Base-by-base conservation (phyloP, 805 yeast genomes). In the Candida morakotiae region DNA sequence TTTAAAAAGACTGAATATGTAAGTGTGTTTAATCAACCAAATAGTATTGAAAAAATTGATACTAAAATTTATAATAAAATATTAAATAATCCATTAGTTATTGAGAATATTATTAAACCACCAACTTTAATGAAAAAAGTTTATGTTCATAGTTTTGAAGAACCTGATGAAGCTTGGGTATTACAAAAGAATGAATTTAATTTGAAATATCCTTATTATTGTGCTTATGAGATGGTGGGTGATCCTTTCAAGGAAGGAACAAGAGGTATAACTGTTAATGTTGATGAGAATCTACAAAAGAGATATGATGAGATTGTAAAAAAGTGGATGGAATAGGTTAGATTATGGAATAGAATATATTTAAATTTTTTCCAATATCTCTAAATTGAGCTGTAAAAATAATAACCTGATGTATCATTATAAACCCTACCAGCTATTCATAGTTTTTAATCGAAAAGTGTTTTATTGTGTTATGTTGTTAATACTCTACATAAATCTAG, bases 191-290 rank as follows among this genome's bases (percentile, higher is more conserved):
- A 42, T 2, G 48, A 50, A 35, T 46, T 39, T 15, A 44, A 40
- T 3, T 44, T 44, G 9, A 28, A 38, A 10, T 49, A 57, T 37
- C 48, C 49, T 8, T 62, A 47, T 41, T 62, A 63, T 62, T 64
- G 69, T 44, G 53, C 52, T 8, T 63, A 63, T 43, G 59, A 60
- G 33, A 37, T 58, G 4, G 57, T 61, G 2, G 66, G 64, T 1
- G 43, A 52, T 30, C 53, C 51, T 2, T 24, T 31, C 5, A 34
- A 38, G 2, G 42, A 48, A 20, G 44, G 46, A 6, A 36, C 31
- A 9, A 37, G 51, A 20, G 63, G 65, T 2, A 28, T 41, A 4
- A 34, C 50, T 2, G 41, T 49, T 6, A 45, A 51, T 22, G 49
- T 45, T 17, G 46, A 44, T 7, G 40, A 41, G 3, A 20, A 31